Conservation (phyloP, 2,329 filamentous ascomycete genomes). For the Penicillium rolfsii region DNA sequence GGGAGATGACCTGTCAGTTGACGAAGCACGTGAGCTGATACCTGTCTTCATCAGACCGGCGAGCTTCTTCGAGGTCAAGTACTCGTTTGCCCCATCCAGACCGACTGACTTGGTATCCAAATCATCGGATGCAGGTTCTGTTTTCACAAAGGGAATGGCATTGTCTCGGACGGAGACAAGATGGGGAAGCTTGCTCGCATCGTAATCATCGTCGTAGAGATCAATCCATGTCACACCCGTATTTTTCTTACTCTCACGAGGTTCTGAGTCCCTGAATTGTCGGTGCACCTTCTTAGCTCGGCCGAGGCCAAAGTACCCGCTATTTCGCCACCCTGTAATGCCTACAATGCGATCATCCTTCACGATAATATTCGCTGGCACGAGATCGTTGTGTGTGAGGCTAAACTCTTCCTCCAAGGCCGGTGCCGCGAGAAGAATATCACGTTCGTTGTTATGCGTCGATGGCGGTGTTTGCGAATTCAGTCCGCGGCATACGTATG, state of each 20-base stretch:
- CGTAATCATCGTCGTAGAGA: conserved; percentile 38
- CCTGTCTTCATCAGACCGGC: conserved; percentile 47
- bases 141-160: conserved; percentile 38
- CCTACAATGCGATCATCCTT: conserved; percentile 43
- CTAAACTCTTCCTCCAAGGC: conserved; percentile 31
- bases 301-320: conserved; percentile 45
- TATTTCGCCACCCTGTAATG: conserved; percentile 44
- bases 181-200: conserved; percentile 17
- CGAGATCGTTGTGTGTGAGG: conserved; percentile 45
- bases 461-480: conserved; percentile 35
- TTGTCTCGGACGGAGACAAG: conserved; percentile 23
- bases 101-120: conserved; percentile 32
- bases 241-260: conserved; percentile 17
- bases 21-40: conserved; percentile 39
- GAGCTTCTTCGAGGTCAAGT: conserved; percentile 46
- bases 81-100: conserved; percentile 35
- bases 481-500: conserved; percentile 40
- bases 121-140: conserved; percentile 36
- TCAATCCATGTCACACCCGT: conserved; percentile 38
- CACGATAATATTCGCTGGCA: conserved; percentile 44
- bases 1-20: conserved; percentile 44
- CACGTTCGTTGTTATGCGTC: conserved; percentile 32
- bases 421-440: conserved; percentile 39
- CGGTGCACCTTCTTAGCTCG: conserved; percentile 41
- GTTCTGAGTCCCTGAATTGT: conserved; percentile 34